phyloP scores from a whole-genome alignment of 805 yeast genomes.

The Lipomyces orientalis region DNA sequence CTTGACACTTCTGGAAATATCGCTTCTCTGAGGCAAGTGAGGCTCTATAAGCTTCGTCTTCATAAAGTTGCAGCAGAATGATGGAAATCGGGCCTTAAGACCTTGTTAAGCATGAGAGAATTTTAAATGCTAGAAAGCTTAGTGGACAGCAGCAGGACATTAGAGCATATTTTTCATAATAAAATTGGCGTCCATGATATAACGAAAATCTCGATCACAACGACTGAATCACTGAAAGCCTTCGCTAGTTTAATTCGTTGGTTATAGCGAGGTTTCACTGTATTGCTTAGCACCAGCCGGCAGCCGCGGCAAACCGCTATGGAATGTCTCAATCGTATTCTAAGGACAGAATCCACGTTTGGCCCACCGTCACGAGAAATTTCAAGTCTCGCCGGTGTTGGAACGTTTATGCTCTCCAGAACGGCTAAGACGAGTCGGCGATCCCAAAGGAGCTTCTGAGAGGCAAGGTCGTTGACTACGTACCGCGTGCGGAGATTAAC shows the following conservation, averaged over 20 bases:
- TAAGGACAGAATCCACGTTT: slow-evolving; percentile 69
- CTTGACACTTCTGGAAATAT: too few relatives aligned
- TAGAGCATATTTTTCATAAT: not conserved
- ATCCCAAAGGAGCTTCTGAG: slow-evolving; percentile 98
- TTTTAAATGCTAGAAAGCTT: not conserved
- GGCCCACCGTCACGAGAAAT: slow-evolving; percentile 98
- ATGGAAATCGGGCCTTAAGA: too few relatives aligned
- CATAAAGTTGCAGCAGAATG: too few relatives aligned
- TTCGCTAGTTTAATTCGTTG: too few relatives aligned
- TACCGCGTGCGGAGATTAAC: slow-evolving; percentile 89
- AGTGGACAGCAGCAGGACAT: not conserved
- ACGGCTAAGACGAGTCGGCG: slow-evolving; percentile 83
- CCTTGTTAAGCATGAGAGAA: not conserved
- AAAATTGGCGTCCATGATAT: too few relatives aligned
- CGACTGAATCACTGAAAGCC: too few relatives aligned
- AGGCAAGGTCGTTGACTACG: slow-evolving; percentile 80
- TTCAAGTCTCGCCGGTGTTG: slow-evolving; percentile 86
- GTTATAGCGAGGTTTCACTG: too few relatives aligned
- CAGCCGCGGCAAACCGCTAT: too few relatives aligned
- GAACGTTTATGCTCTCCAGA: slow-evolving; percentile 79
- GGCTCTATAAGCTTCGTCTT: too few relatives aligned
- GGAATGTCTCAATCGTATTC: slow-evolving; percentile 63
- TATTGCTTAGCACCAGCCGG: too few relatives aligned
- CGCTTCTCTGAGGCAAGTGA: too few relatives aligned
- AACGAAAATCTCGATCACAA: too few relatives aligned